Base-by-base conservation (phyloP, 805 yeast genomes). In the Saturnispora sanitii region DNA sequence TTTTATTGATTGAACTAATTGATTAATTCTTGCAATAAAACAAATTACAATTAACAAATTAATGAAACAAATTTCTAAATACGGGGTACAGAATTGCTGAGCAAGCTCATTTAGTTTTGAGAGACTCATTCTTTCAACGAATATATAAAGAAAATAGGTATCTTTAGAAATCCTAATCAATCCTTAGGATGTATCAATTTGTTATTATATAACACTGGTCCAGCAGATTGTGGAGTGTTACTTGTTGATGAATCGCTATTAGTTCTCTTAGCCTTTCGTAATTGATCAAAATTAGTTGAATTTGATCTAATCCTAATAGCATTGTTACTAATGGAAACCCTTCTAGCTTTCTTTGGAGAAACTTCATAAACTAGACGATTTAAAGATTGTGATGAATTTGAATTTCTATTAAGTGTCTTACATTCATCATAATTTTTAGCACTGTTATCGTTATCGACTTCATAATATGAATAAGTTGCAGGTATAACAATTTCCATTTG, bases 381-480 rank as follows among this genome's bases (percentile, higher is more conserved):
- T 9, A 36, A 16, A 13, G 38, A 36, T n/a, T 36, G 38, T 5
- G 33, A 18, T n/a, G 38, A 36, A 25, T 20, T 13, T 19, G 7
- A 7, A 27, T 27, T n/a, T 27, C 30, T 27, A 12, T 7, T 12
- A 6, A 27, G 8, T 6, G 7, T n/a, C 7, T 4, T 4, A 15
- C n/a, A 19, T 26, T 36, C 19, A n/a, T 36, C 19, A 8, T 26
- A 13, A 19, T 27, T 11, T 36, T 19, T 7, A 15, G 13, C 18
- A 30, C 40, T 21, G 25, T 17, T 12, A 32, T n/a, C 23, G 29
- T 15, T 15, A 12, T 33, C 42, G n/a, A 26, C 25, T 7, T 25
- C 41, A 27, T 39, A 38, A 20, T 38, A 39, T 3, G 42, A 39
- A 17, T 39, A 33, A 23, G 37, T 39, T 12, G 20, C 19, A 6